Conservation (phyloP, 176 grass and related monocot genomes). For the Ananas comosus region DNA sequence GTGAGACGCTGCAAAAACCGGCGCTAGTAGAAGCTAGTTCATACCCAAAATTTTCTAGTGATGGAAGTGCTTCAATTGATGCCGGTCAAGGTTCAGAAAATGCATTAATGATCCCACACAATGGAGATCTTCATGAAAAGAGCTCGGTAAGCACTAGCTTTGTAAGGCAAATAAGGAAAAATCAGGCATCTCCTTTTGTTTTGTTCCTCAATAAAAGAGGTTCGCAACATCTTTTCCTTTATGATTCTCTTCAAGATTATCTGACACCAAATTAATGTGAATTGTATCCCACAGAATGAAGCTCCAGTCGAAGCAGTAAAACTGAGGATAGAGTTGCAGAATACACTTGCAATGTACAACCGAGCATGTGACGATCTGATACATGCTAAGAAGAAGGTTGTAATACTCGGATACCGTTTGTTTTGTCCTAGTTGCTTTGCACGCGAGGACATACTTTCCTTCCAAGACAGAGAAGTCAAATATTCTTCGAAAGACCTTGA, state of each 20-base stretch:
- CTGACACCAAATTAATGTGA: conserved; percentile 3
- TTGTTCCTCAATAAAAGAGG: conserved; percentile 35
- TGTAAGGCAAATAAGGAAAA: conserved; percentile 21
- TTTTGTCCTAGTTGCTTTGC: neutral
- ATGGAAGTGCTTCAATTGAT: conserved; percentile 22
- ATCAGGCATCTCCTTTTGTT: conserved; percentile 19
- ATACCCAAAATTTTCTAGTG: conserved; percentile 16
- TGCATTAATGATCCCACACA: neutral
- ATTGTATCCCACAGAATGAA: conserved; percentile 37
- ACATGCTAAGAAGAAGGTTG: conserved; percentile 46
- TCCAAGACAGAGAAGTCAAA: neutral
- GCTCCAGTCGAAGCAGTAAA: conserved; percentile 50
- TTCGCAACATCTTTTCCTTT: neutral
- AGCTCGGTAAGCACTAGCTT: conserved; percentile 26
- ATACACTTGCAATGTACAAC: conserved; percentile 39
- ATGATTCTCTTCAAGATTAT: neutral
- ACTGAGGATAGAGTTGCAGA: conserved; percentile 46
- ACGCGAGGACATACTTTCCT: neutral
- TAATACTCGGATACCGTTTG: neutral
- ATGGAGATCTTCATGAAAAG: conserved; percentile 20
- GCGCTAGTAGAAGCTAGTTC: conserved; percentile 13
- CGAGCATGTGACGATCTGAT: conserved; percentile 53
- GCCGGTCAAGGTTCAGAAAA: conserved; percentile 43
- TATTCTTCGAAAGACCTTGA: neutral
- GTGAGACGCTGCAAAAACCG: conserved; percentile 22